Evolutionary conservation across 148 eudicot species (phyloP), one percentile per base, ranked within the genome.

Genomic region (Vaccinium darrowii): DNA sequence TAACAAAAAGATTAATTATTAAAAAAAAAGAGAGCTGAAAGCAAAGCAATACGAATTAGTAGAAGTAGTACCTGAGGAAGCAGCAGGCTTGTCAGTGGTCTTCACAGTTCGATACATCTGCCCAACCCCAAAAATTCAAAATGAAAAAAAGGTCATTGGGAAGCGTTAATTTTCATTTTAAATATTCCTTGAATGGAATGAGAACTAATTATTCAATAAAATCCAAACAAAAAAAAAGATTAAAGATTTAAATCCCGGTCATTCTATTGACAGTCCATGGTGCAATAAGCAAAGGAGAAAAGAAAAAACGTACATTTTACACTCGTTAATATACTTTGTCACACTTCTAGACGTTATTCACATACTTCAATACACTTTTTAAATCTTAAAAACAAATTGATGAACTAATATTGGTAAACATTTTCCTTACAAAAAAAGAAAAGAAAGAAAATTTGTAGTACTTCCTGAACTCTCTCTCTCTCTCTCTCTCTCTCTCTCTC

Each of bases 101-200:
- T 91, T 91, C 27, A 91, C 89, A 88, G 93, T 91, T 82, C 93
- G 76, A 88, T 91, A 91, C 93, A 91, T 91, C 93, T 91, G 89
- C 90, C 16, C 73, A 12, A 25, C 8, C 6, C 33, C 13, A 67
- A 10, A 67, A 25, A 8, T 23, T 43, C 47, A 43, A 43, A 12
- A 65, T 10, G 0, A 67, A 10, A 25, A 3, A 25, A 87, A 23
- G 36, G 62, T 13, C 67, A 83, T 82, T 33, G 51, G 52, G 47
- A 53, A 87, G 56, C 52, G 69, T 67, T 62, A 25, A 43, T 43
- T 43, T 43, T 5, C 47, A 43, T 43, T 43, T 43, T 0, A 43
- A 43, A 62, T n/a, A 62, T 21, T 43, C 21, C 63, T 71, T 87
- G 73, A 54, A 63, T 8, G 43, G 5, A 84, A 58, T 52, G 69